These are phyloP conservation scores for Fraxinus greggii DNA, from an alignment of 305 asterid genomes.

Conservation along the genomic window DNA sequence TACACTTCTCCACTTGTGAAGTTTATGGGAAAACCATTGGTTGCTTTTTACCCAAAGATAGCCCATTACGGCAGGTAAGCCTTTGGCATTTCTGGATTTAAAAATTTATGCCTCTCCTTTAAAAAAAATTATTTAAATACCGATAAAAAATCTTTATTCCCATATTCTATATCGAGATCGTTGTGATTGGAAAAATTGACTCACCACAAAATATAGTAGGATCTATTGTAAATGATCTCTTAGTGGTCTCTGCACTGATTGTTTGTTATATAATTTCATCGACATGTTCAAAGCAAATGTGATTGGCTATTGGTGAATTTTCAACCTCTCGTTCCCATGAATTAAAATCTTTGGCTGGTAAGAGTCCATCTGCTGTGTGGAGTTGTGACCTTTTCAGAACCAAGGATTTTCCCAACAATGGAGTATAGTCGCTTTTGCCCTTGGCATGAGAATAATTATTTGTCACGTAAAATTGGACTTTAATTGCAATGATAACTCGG, in stretches of 20 bases:
- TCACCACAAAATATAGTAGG: neutral
- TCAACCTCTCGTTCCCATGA: neutral
- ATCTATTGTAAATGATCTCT: neutral
- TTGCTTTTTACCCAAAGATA: conserved; percentile 61
- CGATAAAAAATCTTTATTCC: neutral
- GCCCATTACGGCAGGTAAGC: conserved; percentile 62
- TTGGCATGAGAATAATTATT: neutral
- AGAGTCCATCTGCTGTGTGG: neutral
- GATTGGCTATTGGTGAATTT: neutral
- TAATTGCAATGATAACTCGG: neutral
- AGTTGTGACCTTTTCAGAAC: neutral
- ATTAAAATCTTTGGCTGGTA: neutral
- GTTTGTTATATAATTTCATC: too few relatives aligned
- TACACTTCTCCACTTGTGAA: conserved; percentile 83
- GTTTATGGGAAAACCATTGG: conserved; percentile 75
- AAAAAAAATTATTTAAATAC: neutral
- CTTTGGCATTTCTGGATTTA: conserved; percentile 1
- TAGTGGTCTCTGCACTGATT: neutral
- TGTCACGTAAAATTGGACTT: neutral
- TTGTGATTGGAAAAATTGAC: conserved; percentile 1
- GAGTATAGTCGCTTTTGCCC: neutral
- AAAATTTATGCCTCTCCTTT: neutral
- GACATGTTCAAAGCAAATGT: neutral
- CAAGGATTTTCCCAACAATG: neutral
- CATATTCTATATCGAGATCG: neutral